Evolutionary conservation across 2,329 filamentous ascomycete species (phyloP), one percentile per base, ranked within the genome.

Genomic region (Talaromyces sp.): DNA sequence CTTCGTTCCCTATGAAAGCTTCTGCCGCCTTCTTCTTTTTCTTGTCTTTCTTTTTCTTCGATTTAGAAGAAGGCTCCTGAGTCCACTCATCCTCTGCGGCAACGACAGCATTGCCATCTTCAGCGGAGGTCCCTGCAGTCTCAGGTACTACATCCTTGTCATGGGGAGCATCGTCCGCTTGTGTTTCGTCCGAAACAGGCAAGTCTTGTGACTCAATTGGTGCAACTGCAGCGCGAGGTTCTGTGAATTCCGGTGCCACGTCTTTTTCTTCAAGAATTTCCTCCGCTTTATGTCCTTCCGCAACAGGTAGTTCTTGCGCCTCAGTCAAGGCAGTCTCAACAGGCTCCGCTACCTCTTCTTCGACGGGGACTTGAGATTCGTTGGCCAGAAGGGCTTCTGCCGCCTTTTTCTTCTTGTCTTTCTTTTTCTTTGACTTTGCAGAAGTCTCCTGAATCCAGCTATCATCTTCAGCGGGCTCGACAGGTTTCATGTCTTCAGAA

Each of bases 361-460:
- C 18, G 46, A 21, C 37, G n/a, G 50, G 52, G 16, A 31, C 23
- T 21, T 62, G 39, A 44, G 68, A 67, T 35, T 66, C 69, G 46
- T 70, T 71, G 59, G 72, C 71, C 12, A 16, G 21, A 40, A 52
- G 44, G 40, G 35, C 14, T 28, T 21, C 42, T 7, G 9, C 28
- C 7, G 57, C 33, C 21, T 39, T 60, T 61, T 74, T 73, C 62
- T 71, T 79, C 69, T 79, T 78, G 16, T 69, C 78, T 70, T 72
- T 74, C n/a, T 68, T 66, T 46, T 71, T 72, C 54, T 72, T 71
- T 9, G 66, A 67, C 56, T 67, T 70, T 3, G 67, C 42, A 33
- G 50, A 54, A 23, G 31, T 54, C 12, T 37, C 50, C 18, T 54
- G 50, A 14, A 11, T 18, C 18, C 9, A 18, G 28, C 9, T 6